Evolutionary conservation across 805 yeast species (phyloP).

Genomic region (Saturnispora saitoi): DNA sequence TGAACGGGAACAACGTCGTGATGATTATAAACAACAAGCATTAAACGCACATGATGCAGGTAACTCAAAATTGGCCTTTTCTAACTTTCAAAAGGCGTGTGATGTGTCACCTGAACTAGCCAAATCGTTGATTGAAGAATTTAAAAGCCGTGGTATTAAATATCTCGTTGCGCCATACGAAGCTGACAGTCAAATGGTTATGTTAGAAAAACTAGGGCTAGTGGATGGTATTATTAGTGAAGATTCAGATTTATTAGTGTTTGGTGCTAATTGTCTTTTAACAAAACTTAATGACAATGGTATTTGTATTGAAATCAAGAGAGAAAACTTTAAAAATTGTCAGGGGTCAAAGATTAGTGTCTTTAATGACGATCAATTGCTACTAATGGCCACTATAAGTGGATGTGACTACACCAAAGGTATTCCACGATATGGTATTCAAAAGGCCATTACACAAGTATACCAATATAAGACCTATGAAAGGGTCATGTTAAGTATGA

Average conservation of each 20-base stretch:
- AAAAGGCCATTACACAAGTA: conserved; percentile 61
- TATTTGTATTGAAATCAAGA: conserved; percentile 58
- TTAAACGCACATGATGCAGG: conserved; percentile 43
- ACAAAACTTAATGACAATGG: conserved; percentile 73
- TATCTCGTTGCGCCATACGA: conserved; percentile 96
- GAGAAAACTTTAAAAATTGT: conserved; percentile 39
- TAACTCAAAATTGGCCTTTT: conserved; percentile 51
- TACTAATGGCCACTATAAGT: conserved; percentile 76
- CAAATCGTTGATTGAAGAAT: conserved; percentile 65
- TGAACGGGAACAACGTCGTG: conserved; percentile 51
- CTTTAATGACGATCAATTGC: conserved; percentile 48
- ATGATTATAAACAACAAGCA: conserved; percentile 51
- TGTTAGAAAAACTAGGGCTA: conserved; percentile 61
- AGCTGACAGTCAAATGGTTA: conserved; percentile 96
- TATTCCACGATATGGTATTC: conserved; percentile 68
- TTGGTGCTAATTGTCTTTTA: conserved; percentile 70
- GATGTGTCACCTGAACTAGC: conserved; percentile 91
- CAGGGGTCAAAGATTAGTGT: conserved; percentile 35
- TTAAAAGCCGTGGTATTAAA: conserved; percentile 47
- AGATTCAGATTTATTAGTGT: conserved; percentile 85
- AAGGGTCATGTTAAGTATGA: conserved; percentile 45
- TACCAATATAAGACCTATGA: conserved; percentile 43
- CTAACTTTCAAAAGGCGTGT: conserved; percentile 67
- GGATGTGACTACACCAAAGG: conserved; percentile 97
- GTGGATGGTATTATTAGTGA: conserved; percentile 88